Evolutionary conservation across 768 basidiomycete genomes (phyloP), one percentile per base, ranked within the genome.

Genomic region (Boletus vinaceobasis): DNA sequence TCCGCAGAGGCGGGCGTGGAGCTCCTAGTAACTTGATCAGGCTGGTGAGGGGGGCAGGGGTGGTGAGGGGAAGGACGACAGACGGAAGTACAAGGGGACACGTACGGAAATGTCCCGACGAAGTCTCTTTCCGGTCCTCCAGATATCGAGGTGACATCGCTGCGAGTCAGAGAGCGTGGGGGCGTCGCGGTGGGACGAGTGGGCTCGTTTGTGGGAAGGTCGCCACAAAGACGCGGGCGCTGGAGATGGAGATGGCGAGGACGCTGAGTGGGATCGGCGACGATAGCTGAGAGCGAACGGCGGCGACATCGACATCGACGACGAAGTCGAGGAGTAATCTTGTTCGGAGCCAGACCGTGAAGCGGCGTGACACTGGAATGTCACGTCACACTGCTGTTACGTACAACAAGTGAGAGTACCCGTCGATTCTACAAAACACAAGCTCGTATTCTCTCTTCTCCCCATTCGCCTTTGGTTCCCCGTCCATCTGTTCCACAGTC

Each of bases 71-170:
- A 55, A 49, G 31, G 50, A 58, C 43, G 38, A 31, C 32, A 53
- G 48, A 46, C 31, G 35, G 26, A 52, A 23, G 39, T 0, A 7
- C 7, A 11, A 43, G 23, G 29, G 43, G 32, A 50, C 29, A 55
- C 81, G 61, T 61, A 84, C 84, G 19, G 77, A 73, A 43, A 69
- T 54, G 55, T 80, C 77, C 50, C 77, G 68, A 23, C 82, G 80
- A 32, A 77, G 75, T 50, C 80, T 72, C 64, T 87, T 87, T 27
- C 79, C 78, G 51, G 76, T 75, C 56, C 79, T 71, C 78, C 79
- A 82, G 27, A 70, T 63, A 57, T 84, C 83, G 29, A 79, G 69
- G 62, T 79, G 81, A 77, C 77, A 79, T 66, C 74, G 81, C 52
- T 76, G 76, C 7, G 75, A 53, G 60, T 75, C 67, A 56, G 71